These are phyloP conservation scores for Fusarium sp. DNA, from an alignment of 2,329 filamentous ascomycete species.

Conservation along the genomic window DNA sequence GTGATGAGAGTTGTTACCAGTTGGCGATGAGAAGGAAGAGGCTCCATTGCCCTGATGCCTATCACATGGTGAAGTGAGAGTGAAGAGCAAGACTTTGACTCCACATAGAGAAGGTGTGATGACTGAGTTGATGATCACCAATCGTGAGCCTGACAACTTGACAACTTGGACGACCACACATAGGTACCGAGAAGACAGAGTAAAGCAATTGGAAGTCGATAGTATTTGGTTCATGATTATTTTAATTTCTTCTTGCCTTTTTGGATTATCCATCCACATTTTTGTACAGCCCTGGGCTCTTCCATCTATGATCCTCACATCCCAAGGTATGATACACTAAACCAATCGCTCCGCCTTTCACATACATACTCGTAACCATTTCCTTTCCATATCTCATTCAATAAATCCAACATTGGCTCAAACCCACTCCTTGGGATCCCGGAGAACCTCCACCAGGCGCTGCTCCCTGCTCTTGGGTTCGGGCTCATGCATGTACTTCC, in stretches of 20 bases:
- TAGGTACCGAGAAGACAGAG: not conserved
- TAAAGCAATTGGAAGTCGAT: not conserved
- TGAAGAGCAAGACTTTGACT: constrained; percentile 9
- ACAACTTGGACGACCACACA: not conserved
- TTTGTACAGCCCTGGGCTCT: constrained; percentile 28
- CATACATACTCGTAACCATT: constrained; percentile 10
- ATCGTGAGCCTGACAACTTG: not conserved
- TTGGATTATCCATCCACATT: constrained; percentile 5
- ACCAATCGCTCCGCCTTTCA: constrained; percentile 27
- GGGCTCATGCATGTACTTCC: constrained; percentile 95
- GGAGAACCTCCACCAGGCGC: constrained; percentile 79
- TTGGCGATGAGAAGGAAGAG: constrained; percentile 52
- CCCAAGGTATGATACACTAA: constrained; percentile 38
- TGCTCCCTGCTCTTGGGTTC: constrained; percentile 82
- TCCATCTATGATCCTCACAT: constrained; percentile 35
- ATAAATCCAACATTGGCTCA: constrained; percentile 47
- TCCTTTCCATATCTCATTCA: not conserved
- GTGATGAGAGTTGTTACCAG: constrained; percentile 64
- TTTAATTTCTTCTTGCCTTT: constrained; percentile 7
- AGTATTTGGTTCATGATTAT: not conserved
- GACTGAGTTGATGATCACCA: not conserved
- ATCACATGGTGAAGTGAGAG: constrained; percentile 16
- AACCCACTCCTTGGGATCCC: constrained; percentile 75
- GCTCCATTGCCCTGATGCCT: constrained; percentile 34
- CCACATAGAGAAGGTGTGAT: constrained; percentile 11